phyloP scores from a whole-genome alignment of 345 rosid genomes.

The Salix suchowensis region DNA sequence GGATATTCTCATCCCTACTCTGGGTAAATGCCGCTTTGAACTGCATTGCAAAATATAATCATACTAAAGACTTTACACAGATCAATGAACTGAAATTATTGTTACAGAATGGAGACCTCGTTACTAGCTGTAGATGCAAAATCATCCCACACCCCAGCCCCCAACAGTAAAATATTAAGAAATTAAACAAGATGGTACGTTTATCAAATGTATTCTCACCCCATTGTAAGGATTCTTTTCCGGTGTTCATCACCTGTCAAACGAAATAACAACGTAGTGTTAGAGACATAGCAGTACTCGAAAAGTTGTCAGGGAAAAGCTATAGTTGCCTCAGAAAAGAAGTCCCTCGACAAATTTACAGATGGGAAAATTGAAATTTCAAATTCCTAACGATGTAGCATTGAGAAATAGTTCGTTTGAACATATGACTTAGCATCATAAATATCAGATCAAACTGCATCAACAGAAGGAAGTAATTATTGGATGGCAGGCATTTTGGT shows the following conservation, averaged over 20 bases:
- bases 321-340: neutral
- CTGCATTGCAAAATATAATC: too few relatives aligned
- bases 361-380: too few relatives aligned
- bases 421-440: too few relatives aligned
- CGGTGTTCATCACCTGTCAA: constrained; percentile 75
- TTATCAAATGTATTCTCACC: constrained; percentile 42
- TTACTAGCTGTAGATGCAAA: neutral
- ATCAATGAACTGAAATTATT: too few relatives aligned
- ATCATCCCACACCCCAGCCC: neutral
- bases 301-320: neutral
- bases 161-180: neutral
- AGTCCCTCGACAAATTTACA: too few relatives aligned
- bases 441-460: too few relatives aligned
- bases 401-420: too few relatives aligned
- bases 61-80: neutral
- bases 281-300: neutral
- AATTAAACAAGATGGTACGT: neutral
- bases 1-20: neutral
- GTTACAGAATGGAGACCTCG: too few relatives aligned
- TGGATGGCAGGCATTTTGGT: too few relatives aligned
- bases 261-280: neutral
- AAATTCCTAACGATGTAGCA: too few relatives aligned
- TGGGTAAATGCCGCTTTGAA: too few relatives aligned
- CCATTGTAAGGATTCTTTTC: constrained; percentile 89
- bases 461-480: too few relatives aligned